Evolutionary conservation across 2,329 filamentous ascomycete genomes (phyloP).

Genomic region (Cladosporium sp.): DNA sequence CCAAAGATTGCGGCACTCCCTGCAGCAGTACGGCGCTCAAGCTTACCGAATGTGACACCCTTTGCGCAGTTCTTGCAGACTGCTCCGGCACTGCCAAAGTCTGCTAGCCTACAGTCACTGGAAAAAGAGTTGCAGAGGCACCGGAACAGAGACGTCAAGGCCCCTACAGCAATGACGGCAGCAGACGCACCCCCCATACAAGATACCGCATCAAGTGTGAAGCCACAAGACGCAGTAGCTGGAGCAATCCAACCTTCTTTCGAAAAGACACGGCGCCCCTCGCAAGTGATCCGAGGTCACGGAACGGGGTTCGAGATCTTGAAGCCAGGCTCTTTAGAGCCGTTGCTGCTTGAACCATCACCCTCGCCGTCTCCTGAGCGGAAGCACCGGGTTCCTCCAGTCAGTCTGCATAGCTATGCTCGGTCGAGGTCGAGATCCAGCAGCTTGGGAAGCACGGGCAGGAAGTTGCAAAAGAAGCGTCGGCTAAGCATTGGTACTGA

Average conservation of each 20-base stretch:
- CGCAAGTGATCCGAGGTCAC: constrained; percentile 26
- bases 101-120: neutral
- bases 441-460: constrained; percentile 7
- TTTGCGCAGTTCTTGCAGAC: constrained; percentile 28
- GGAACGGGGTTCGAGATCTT: constrained; percentile 33
- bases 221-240: neutral
- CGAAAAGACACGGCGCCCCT: constrained; percentile 17
- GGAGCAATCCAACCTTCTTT: constrained; percentile 15
- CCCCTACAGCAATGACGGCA: neutral
- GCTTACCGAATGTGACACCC: constrained; percentile 27
- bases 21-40: constrained; percentile 22
- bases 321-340: constrained; percentile 26
- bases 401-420: constrained; percentile 24
- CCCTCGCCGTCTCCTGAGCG: constrained; percentile 14
- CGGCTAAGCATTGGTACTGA: constrained; percentile 8
- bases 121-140: neutral
- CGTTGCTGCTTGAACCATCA: constrained; percentile 10
- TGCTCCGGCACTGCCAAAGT: constrained; percentile 19
- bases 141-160: neutral
- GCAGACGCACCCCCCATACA: neutral
- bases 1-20: constrained; percentile 23
- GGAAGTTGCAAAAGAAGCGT: constrained; percentile 29
- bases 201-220: neutral
- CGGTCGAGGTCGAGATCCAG: constrained; percentile 2
- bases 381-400: constrained; percentile 20